These are phyloP conservation scores for Saussurea involucrata DNA, from an alignment of 129 eudicot genomes.

Conservation along the genomic window DNA sequence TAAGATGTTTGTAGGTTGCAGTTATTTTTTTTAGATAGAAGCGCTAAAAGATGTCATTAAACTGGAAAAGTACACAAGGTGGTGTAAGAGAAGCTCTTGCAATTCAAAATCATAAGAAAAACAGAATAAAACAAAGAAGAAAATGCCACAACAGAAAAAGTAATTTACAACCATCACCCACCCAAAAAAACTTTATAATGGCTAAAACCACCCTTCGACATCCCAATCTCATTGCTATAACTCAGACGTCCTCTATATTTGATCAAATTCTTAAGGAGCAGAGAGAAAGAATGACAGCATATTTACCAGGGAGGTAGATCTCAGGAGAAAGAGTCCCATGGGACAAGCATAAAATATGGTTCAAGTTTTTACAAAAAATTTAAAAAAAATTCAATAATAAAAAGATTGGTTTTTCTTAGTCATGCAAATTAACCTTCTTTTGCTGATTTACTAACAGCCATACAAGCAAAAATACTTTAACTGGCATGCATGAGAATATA, in stretches of 20 bases:
- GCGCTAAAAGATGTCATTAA: neutral
- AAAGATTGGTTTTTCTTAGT: neutral
- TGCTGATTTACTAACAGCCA: constrained; percentile 1
- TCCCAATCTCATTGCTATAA: neutral
- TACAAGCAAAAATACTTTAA: neutral
- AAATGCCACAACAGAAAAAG: neutral
- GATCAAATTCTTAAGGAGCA: neutral
- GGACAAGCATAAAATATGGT: neutral
- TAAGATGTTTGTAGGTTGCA: neutral
- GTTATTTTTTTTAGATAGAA: neutral
- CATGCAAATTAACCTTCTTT: constrained; percentile 15
- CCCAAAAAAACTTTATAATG: neutral
- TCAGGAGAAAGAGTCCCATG: neutral
- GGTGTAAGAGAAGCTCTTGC: neutral
- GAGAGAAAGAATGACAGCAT: neutral
- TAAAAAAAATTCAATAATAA: neutral
- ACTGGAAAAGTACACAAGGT: neutral
- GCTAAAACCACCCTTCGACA: neutral
- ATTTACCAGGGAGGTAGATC: neutral
- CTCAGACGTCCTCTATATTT: neutral
- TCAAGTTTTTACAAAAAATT: neutral
- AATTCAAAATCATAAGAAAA: neutral
- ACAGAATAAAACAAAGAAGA: neutral
- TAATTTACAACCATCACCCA: neutral
- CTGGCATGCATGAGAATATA: constrained; percentile 6